These are phyloP conservation scores for Chenopodium quinoa DNA, from an alignment of 148 eudicot species.

Conservation along the genomic window DNA sequence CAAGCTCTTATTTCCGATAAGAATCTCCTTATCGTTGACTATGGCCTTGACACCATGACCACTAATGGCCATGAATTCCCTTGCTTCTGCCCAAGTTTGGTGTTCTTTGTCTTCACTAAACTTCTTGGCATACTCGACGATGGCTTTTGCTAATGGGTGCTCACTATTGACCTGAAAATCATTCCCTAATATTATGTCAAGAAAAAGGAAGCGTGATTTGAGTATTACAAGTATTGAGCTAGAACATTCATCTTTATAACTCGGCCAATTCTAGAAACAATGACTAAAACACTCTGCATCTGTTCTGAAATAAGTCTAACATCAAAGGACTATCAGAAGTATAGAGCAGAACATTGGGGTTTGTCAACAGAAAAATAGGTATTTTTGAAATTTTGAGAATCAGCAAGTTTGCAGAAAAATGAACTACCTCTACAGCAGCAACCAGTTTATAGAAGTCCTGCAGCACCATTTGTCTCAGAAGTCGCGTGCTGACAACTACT, in stretches of 20 bases:
- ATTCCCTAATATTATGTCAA: not conserved
- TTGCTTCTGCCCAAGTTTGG: conserved; percentile 61
- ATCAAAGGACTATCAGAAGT: not conserved
- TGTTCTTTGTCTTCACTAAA: conserved; percentile 57
- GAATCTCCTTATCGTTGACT: conserved; percentile 54
- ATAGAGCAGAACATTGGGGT: not conserved
- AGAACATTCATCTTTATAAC: not conserved
- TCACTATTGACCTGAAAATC: conserved; percentile 73
- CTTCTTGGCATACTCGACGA: conserved; percentile 80
- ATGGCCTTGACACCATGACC: conserved; percentile 84
- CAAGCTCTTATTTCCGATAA: conserved; percentile 81
- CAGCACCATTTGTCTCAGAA: conserved; percentile 66
- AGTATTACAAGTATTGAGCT: not conserved
- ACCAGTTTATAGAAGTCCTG: conserved; percentile 67
- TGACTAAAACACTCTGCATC: not conserved
- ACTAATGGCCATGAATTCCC: conserved; percentile 58
- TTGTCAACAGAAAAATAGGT: not conserved
- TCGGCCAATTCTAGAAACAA: not conserved
- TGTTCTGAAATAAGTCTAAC: not conserved
- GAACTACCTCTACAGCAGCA: conserved; percentile 87
- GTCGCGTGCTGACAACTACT: conserved; percentile 62
- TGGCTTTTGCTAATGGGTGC: conserved; percentile 91
- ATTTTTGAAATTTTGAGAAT: not conserved
- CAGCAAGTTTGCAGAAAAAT: not conserved
- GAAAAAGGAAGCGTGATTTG: not conserved